These are phyloP conservation scores for Schizonepeta tenuifolia DNA, from an alignment of 257 asterid genomes.

Conservation along the genomic window DNA sequence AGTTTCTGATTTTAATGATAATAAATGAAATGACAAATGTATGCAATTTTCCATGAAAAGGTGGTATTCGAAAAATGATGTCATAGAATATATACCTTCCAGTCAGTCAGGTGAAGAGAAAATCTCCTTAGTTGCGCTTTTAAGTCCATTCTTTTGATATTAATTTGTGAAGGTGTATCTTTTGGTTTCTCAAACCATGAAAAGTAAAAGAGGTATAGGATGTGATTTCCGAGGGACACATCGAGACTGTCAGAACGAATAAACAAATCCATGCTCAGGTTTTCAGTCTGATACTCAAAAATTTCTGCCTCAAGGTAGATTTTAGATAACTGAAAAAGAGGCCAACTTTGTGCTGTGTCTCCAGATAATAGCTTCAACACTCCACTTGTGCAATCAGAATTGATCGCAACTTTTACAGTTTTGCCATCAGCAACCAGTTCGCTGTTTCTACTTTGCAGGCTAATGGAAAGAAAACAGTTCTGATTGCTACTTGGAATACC, in stretches of 20 bases:
- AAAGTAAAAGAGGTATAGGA: slow-evolving; percentile 56
- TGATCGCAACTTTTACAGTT: slow-evolving; percentile 49
- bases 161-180: slow-evolving; percentile 49
- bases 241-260: slow-evolving; percentile 65
- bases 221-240: slow-evolving; percentile 70
- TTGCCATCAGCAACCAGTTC: slow-evolving; percentile 60
- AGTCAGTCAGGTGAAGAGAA: slow-evolving; percentile 76
- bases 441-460: slow-evolving; percentile 52
- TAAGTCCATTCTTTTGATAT: slow-evolving; percentile 53
- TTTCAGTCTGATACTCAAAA: slow-evolving; percentile 43
- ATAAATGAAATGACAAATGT: slow-evolving; percentile 3
- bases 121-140: slow-evolving; percentile 61
- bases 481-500: slow-evolving; percentile 44
- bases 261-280: slow-evolving; percentile 46
- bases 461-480: slow-evolving; percentile 58
- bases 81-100: slow-evolving; percentile 61
- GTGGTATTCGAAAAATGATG: neutral
- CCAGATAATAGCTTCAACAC: slow-evolving; percentile 53
- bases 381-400: slow-evolving; percentile 61
- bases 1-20: slow-evolving; percentile 1
- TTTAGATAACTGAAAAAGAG: slow-evolving; percentile 73
- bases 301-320: slow-evolving; percentile 63
- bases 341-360: slow-evolving; percentile 55
- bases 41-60: neutral
- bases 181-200: slow-evolving; percentile 57